Conservation (phyloP, 116 monocot genomes). For the Papilionanthe hybrid region DNA sequence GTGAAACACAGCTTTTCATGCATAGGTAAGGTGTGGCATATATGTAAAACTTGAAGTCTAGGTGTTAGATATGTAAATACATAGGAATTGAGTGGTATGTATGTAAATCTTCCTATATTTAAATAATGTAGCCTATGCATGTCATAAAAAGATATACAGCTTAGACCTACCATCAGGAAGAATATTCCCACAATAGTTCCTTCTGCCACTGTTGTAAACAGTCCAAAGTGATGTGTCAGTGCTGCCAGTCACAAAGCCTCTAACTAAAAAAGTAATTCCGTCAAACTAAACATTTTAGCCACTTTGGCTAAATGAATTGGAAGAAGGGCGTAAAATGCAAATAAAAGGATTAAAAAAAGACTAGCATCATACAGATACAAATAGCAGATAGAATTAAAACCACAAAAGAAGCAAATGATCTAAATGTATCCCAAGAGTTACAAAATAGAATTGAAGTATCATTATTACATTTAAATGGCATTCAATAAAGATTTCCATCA, state of each 20-base stretch:
- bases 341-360: neutral
- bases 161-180: constrained; percentile 65
- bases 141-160: neutral
- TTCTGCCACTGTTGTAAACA: constrained; percentile 76
- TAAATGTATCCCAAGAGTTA: neutral
- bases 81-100: too few relatives aligned
- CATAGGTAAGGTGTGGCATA: too few relatives aligned
- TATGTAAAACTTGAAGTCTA: too few relatives aligned
- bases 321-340: neutral
- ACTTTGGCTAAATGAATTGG: neutral
- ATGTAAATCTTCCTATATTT: neutral
- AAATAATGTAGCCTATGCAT: neutral
- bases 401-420: neutral
- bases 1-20: too few relatives aligned
- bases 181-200: constrained; percentile 80
- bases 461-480: neutral
- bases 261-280: constrained; percentile 39
- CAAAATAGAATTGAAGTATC: neutral
- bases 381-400: neutral
- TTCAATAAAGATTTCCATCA: neutral
- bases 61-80: too few relatives aligned
- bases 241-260: constrained; percentile 90
- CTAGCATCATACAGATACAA: neutral
- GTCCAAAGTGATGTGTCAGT: constrained; percentile 99
- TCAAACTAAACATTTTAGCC: constrained; percentile 6